Base-by-base conservation (phyloP, 1,139 yeast genomes). In the Blastobotrys serpentis region DNA sequence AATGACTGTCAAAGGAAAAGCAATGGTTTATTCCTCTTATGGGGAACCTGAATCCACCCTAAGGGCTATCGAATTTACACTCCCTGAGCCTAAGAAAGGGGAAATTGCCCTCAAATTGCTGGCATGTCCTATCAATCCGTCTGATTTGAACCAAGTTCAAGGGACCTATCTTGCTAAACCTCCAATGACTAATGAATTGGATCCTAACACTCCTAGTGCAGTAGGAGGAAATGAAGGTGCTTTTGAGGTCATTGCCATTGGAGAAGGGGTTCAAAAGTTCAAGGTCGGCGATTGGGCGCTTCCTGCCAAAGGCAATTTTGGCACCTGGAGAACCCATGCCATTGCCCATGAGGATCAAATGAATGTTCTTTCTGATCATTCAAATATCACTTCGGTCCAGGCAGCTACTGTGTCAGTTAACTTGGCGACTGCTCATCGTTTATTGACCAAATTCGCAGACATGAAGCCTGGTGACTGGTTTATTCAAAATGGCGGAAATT, bases 171-270 rank as follows among this genome's bases (percentile, higher is more conserved):
- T 96, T 0, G 81, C 89, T n/a, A 78, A 74, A 56, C 95, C 96
- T 0, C 75, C 72, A 37, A 76, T 83, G 57, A 75, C 82, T 6
- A 62, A 65, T 2, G 75, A 72, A 18, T 70, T 78, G 41, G 81
- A 82, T 4, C 78, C 87, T 2, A 62, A 68, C 4, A 76, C 73
- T 34, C 87, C 92, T 1, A 71, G 78, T 34, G 92, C 92, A 1
- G 81, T 87, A 48, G 88, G 87, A 26, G 98, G 98, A 48, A 90
- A 92, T 65, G 98, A 92, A 70, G 98, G 97, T n/a, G 76, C 89
- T 21, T 90, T 88, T 64, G 89, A 89, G 65, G 82, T 92, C 13
- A 66, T 87, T 21, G 81, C 85, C 53, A 79, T 79, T 17, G 96
- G 96, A 14, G 52, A 63, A 25, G 57, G 62, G 11, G 70, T 69